Percentiles rank a stretch among this genome's conserved stretches.
These are phyloP conservation scores for Rhizophora apiculata DNA, from an alignment of 345 rosid species.

Conservation along the genomic window DNA sequence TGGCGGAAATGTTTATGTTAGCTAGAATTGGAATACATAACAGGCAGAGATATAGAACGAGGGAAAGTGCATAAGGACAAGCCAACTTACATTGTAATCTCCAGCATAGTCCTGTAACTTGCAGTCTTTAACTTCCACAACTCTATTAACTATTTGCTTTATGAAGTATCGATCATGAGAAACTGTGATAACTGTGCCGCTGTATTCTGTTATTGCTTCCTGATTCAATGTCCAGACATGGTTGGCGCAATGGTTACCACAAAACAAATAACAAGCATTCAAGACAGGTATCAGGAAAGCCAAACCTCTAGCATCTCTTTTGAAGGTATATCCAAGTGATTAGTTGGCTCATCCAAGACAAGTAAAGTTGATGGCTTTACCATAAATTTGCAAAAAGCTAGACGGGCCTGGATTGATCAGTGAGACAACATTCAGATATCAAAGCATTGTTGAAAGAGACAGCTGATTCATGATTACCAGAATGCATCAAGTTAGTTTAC, in stretches of 20 bases:
- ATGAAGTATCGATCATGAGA: slow-evolving; percentile 93
- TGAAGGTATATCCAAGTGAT: slow-evolving; percentile 94
- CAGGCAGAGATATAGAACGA: background rate
- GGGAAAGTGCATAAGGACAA: background rate
- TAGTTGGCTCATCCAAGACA: slow-evolving; percentile 89
- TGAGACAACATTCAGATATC: slow-evolving; percentile 5
- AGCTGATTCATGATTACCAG: background rate
- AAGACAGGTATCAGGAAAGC: background rate
- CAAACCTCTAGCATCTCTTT: slow-evolving; percentile 98
- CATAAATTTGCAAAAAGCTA: slow-evolving; percentile 97
- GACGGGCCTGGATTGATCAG: slow-evolving; percentile 63
- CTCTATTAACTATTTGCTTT: slow-evolving; percentile 94
- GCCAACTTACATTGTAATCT: slow-evolving; percentile 63
- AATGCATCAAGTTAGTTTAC: slow-evolving; percentile 20
- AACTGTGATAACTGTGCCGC: slow-evolving; percentile 78
- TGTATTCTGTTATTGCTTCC: slow-evolving; percentile 90
- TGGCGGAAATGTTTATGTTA: too few relatives aligned
- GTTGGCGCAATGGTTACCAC: background rate
- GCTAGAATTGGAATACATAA: too few relatives aligned
- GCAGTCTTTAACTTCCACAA: slow-evolving; percentile 68
- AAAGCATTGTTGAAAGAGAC: slow-evolving; percentile 3
- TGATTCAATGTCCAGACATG: slow-evolving; percentile 28
- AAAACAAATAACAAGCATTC: background rate
- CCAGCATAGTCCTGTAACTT: slow-evolving; percentile 77
- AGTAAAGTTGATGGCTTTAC: slow-evolving; percentile 83